Conservation (phyloP, 2,329 filamentous ascomycete genomes). For the Alternaria brassicicola region DNA sequence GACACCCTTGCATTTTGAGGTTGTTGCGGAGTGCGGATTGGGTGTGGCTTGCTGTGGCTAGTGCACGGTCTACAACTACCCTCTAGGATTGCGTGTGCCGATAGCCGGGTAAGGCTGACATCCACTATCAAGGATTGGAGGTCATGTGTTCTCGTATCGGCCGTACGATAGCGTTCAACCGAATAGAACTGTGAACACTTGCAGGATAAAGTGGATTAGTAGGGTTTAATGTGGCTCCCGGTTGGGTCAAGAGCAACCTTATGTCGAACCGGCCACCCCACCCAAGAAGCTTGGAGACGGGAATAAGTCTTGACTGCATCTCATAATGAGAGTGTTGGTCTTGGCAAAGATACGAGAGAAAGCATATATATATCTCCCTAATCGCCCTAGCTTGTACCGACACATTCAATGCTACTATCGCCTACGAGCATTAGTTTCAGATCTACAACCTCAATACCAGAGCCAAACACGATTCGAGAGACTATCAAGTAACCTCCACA, state of each 20-base stretch:
- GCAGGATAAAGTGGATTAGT: slow-evolving; percentile 8
- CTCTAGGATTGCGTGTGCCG: slow-evolving; percentile 11
- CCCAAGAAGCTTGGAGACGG: slow-evolving; percentile 23
- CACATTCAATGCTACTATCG: slow-evolving; percentile 2
- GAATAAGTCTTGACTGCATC: slow-evolving; percentile 16
- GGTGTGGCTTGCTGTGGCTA: slow-evolving; percentile 35
- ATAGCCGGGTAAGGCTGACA: slow-evolving; percentile 28
- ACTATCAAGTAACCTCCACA: neutral
- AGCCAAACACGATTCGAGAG: neutral
- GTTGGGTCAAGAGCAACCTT: slow-evolving; percentile 7
- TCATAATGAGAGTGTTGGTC: slow-evolving; percentile 2
- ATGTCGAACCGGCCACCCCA: slow-evolving; percentile 15
- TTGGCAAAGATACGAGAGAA: slow-evolving; percentile 12
- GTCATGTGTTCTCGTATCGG: slow-evolving; percentile 23
- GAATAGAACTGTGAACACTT: slow-evolving; percentile 17
- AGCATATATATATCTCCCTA: slow-evolving; percentile 23
- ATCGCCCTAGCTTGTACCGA: slow-evolving; percentile 12
- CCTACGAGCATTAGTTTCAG: neutral
- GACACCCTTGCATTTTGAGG: slow-evolving; percentile 16
- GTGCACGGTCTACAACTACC: slow-evolving; percentile 27
- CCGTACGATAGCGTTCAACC: neutral
- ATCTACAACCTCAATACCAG: slow-evolving; percentile 3
- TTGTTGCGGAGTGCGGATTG: slow-evolving; percentile 22
- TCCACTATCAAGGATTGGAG: slow-evolving; percentile 10
- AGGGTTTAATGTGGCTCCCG: slow-evolving; percentile 12